Base-by-base conservation (phyloP, 176 grass and related monocot species). In the Bolboschoenus planiculmis region DNA sequence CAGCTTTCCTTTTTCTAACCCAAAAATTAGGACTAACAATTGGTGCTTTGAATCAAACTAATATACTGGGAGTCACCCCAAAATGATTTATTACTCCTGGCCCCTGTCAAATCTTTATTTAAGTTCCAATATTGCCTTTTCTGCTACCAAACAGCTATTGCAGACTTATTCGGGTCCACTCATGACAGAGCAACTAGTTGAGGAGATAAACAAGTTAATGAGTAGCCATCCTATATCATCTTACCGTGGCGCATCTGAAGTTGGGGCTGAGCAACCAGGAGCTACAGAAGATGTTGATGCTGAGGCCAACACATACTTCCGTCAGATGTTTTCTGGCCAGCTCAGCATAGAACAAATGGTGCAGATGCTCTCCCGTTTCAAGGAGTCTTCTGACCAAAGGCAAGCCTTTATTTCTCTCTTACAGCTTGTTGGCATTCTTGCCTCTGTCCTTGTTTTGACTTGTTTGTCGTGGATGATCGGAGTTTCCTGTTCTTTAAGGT, bases 311-410 rank as follows among this genome's bases (percentile, higher is more conserved):
- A 61, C 56, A 79, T 94, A 94, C 85, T 97, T 97, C 85, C 92
- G 90, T 43, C 92, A 97, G 74, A 92, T 97, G 95, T 97, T 97
- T 83, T 89, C 92, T 86, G 95, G 85, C 59, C 89, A 93, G 71
- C 85, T 97, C 73, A 87, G 56, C 84, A 80, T 88, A 83, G 95
- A 97, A 72, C 83, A 87, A 81, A 97, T 94, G 88, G 81, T 97
- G 83, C 92, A 97, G 86, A 97, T 91, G 92, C 95, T 97, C 81
- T 53, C 82, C 71, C 88, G 90, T 61, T 97, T 94, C 81, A 94
- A 94, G 89, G 95, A 97, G 84, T 97, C 95, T 62, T 85, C 88
- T 82, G 92, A 91, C 46, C 87, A 93, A 73, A 91, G 95, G 95
- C 90, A 59, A 35, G 80, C 80, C 79, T 31, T 15, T 51, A 3